Evolutionary conservation across 2,329 filamentous ascomycete genomes (phyloP).

Genomic region (Verticillium tricorpus): DNA sequence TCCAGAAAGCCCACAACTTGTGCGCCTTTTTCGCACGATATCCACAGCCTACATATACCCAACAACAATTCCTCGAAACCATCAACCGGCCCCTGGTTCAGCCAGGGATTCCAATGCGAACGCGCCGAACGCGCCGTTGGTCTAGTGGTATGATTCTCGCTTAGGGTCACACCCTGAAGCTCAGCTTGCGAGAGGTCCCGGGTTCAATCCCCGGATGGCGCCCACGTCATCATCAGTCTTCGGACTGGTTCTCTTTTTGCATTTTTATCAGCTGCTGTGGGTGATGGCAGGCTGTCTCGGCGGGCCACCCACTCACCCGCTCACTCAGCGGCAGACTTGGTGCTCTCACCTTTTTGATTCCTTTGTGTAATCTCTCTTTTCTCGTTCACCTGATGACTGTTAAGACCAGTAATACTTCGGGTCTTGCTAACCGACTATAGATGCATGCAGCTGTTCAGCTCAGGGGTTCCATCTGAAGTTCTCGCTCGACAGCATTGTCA

Average conservation of each 20-base stretch:
- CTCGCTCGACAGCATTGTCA: too few relatives aligned
- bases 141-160: constrained; percentile 12
- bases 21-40: not conserved
- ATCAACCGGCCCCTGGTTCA: constrained; percentile 3
- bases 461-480: too few relatives aligned
- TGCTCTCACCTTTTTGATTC: too few relatives aligned
- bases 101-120: not conserved
- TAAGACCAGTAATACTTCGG: too few relatives aligned
- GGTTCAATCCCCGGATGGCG: constrained; percentile 7
- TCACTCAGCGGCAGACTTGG: too few relatives aligned
- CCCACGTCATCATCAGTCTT: constrained; percentile 3
- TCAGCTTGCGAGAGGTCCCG: constrained; percentile 6
- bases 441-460: too few relatives aligned
- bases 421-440: too few relatives aligned
- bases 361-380: too few relatives aligned
- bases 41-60: not conserved
- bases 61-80: not conserved
- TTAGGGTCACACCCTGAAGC: constrained; percentile 14
- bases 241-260: not conserved
- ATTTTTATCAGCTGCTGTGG: not conserved
- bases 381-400: too few relatives aligned
- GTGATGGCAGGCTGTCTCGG: too few relatives aligned
- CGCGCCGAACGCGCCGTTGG: constrained; percentile 7
- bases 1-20: not conserved
- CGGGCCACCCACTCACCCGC: not conserved